phyloP scores from a whole-genome alignment of 129 eudicot genomes.

The Flaveria bidentis region DNA sequence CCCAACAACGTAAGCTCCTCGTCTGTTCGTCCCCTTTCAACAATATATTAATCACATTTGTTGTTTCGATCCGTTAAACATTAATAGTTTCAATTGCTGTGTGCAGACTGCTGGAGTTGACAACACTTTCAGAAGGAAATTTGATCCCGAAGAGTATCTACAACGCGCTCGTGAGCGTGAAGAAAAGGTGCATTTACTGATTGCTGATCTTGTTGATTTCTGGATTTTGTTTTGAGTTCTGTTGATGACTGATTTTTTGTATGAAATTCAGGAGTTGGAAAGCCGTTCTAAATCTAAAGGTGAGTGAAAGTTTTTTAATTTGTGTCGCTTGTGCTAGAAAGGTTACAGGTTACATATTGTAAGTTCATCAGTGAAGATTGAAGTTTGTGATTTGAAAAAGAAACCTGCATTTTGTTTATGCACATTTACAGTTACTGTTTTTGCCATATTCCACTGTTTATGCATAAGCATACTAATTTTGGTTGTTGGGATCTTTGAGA shows the following conservation, averaged over 20 bases:
- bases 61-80: neutral
- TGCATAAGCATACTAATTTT: neutral
- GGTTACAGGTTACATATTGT: neutral
- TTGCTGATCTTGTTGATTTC: neutral
- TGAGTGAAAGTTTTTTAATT: conserved; percentile 33
- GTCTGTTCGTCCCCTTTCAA: neutral
- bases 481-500: neutral
- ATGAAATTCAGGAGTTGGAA: conserved; percentile 57
- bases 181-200: conserved; percentile 53
- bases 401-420: neutral
- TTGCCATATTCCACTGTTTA: neutral
- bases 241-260: neutral
- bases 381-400: neutral
- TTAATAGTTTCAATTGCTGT: conserved; percentile 8
- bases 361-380: conserved; percentile 2
- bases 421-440: neutral
- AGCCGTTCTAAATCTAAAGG: conserved; percentile 54
- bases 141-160: conserved; percentile 86
- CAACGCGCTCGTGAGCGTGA: conserved; percentile 96
- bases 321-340: neutral
- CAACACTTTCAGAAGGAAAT: conserved; percentile 85
- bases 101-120: conserved; percentile 87
- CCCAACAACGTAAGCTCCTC: conserved; percentile 46
- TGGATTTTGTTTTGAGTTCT: neutral
- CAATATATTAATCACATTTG: neutral